phyloP scores from a whole-genome alignment of 345 rosid genomes.

The Aquilaria sinensis region DNA sequence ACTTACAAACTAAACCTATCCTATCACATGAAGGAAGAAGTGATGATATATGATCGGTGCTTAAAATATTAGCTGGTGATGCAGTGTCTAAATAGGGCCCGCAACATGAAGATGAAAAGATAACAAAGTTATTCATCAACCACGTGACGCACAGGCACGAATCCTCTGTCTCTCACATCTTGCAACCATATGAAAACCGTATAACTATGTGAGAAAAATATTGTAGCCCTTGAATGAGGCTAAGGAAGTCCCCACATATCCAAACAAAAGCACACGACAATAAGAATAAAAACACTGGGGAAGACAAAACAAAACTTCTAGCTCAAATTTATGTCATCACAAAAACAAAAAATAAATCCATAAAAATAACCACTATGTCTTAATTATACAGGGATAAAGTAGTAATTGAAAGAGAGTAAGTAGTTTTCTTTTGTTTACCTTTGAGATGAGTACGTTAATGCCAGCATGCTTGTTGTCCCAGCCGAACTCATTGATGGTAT shows the following conservation, averaged over 20 bases:
- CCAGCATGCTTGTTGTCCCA: conserved; percentile 99
- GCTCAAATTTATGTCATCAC: conserved; percentile 1
- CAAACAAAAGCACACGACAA: conserved; percentile 22
- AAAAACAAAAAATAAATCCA: neutral
- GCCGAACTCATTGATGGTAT: conserved; percentile 86
- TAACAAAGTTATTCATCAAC: conserved; percentile 14
- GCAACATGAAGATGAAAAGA: neutral
- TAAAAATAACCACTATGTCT: too few relatives aligned
- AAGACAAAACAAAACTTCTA: conserved; percentile 12
- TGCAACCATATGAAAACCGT: too few relatives aligned
- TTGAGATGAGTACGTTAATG: conserved; percentile 87
- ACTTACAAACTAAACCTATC: too few relatives aligned
- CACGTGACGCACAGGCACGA: conserved; percentile 28
- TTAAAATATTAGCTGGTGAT: too few relatives aligned
- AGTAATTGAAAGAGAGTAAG: too few relatives aligned
- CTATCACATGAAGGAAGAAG: too few relatives aligned
- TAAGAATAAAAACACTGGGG: conserved; percentile 15
- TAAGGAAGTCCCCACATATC: conserved; percentile 1
- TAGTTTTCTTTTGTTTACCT: conserved; percentile 32
- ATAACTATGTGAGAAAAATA: too few relatives aligned
- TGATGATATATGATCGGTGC: too few relatives aligned
- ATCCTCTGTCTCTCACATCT: neutral
- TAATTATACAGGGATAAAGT: too few relatives aligned
- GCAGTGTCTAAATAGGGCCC: too few relatives aligned
- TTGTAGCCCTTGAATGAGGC: neutral